Evolutionary conservation across 345 rosid species (phyloP).

Genomic region (Eucalyptus marginata): DNA sequence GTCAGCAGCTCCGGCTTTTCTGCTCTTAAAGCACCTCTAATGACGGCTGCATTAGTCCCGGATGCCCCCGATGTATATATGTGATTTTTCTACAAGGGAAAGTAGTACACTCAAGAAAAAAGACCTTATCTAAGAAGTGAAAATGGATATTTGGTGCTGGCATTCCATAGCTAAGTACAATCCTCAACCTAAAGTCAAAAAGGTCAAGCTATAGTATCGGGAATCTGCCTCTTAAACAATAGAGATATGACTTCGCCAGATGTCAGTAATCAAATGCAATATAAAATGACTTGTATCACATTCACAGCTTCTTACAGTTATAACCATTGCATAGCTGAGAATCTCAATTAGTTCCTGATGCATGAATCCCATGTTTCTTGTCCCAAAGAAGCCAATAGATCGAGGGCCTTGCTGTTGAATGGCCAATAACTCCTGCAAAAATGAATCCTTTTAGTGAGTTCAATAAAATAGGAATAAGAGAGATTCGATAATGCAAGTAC

Average conservation of each 20-base stretch:
- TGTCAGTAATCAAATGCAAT: background rate
- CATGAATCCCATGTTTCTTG: slow-evolving; percentile 98
- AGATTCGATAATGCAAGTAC: background rate
- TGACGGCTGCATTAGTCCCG: slow-evolving; percentile 96
- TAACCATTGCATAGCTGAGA: slow-evolving; percentile 98
- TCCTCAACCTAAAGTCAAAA: background rate
- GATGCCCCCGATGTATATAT: slow-evolving; percentile 98
- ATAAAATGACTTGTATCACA: background rate
- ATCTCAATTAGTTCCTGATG: slow-evolving; percentile 98
- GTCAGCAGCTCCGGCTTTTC: slow-evolving; percentile 93
- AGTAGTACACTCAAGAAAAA: background rate
- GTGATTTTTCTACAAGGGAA: slow-evolving; percentile 79
- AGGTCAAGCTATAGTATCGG: background rate
- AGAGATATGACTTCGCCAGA: background rate
- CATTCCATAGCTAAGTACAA: background rate
- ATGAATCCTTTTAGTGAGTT: background rate
- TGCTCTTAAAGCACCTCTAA: slow-evolving; percentile 96
- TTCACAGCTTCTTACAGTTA: slow-evolving; percentile 54
- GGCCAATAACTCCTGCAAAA: slow-evolving; percentile 86
- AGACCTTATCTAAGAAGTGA: background rate
- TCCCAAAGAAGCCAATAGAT: slow-evolving; percentile 92
- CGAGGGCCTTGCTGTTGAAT: slow-evolving; percentile 99
- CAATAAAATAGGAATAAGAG: background rate
- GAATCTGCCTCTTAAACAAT: background rate
- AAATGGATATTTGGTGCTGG: background rate